Evolutionary conservation across 352 stramenopile genomes (phyloP), one percentile per base, ranked within the genome.

Genomic region (Pythium insidiosum): DNA sequence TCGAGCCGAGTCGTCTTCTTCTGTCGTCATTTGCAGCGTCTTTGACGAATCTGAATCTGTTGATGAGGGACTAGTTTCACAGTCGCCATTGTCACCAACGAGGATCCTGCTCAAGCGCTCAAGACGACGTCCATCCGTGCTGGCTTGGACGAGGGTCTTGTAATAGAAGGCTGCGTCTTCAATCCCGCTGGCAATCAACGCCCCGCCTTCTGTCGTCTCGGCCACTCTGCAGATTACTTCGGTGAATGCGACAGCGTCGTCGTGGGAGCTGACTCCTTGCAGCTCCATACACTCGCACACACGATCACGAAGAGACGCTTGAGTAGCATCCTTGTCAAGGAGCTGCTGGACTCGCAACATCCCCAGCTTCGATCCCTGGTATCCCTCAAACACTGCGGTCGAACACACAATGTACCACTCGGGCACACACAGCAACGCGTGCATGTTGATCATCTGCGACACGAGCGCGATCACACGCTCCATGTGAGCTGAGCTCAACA

Each of bases 361-460:
- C 4, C 47, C 41, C 34, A 75, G 12, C 18, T 61, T 47, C 0
- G 46, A 63, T 22, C 65, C 81, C 7, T 55, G 29, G 10, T 83
- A 44, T 2, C 29, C 40, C 15, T 43, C 50, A 4, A 68, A 63
- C 15, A 80, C 39, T 9, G 43, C 15, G 7, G 65, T 50, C 7
- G 63, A 65, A 3, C 38, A 60, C 3, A 84, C 10, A 1, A 78
- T 12, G 35, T 72, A 67, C 73, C 73, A 83, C 26, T 74, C 50
- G 0, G 73, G 73, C 0, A 73, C 49, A 0, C 57, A 67, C 1
- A 84, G 44, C 30, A 82, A 26, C 12, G 68, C 61, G 35, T 84
- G 61, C 23, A 82, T 60, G 30, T 70, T 76, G 29, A 86, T 68
- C 7, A 78, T 21, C 6, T 64, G 53, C 2, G 73, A 84, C 3